Evolutionary conservation across 129 eudicot genomes (phyloP).

Genomic region (Silybum marianum): DNA sequence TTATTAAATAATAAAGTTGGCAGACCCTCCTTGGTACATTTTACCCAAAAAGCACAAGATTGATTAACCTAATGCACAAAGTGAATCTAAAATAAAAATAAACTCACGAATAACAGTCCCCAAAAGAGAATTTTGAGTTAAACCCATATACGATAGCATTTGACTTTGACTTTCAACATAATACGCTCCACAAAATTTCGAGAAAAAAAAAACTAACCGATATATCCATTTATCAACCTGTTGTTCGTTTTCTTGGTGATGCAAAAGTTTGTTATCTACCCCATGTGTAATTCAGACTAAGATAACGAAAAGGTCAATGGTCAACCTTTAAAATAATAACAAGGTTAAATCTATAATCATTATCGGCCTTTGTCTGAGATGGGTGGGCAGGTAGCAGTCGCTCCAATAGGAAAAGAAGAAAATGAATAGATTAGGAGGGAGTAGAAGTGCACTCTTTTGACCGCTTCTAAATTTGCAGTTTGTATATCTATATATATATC

Average conservation of each 20-base stretch:
- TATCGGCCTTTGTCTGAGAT: background rate
- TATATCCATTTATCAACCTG: background rate
- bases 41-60: background rate
- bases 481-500: background rate
- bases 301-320: slow-evolving; percentile 13
- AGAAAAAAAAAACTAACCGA: background rate
- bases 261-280: slow-evolving; percentile 1
- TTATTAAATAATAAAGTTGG: slow-evolving; percentile 16
- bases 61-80: background rate
- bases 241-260: background rate
- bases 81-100: background rate
- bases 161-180: background rate
- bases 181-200: background rate
- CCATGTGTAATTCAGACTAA: background rate
- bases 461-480: background rate
- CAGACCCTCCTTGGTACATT: background rate
- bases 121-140: background rate
- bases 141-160: background rate
- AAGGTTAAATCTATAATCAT: background rate
- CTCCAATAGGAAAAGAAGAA: slow-evolving; percentile 17
- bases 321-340: slow-evolving; percentile 8
- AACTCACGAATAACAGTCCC: background rate
- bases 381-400: slow-evolving; percentile 16
- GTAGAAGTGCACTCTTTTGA: slow-evolving; percentile 10
- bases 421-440: slow-evolving; percentile 8